These are phyloP conservation scores for Meyerozyma sp. DNA, from an alignment of 1,139 yeast species.

Conservation along the genomic window DNA sequence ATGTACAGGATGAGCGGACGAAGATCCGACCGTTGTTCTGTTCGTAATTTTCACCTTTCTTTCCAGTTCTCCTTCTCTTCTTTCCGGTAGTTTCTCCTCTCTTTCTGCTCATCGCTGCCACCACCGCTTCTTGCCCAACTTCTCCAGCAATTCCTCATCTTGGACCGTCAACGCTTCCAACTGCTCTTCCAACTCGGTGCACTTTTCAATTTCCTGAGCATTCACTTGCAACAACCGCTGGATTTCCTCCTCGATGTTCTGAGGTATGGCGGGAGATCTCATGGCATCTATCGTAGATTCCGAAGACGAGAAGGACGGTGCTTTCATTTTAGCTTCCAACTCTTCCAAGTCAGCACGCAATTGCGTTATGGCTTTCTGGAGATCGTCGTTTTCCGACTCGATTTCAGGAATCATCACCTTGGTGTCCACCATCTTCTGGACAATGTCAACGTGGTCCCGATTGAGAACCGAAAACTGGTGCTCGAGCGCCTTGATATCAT, in stretches of 20 bases:
- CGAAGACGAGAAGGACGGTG: constrained; percentile 10
- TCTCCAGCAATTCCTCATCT: constrained; percentile 24
- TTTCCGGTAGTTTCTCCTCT: background rate
- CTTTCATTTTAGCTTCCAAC: constrained; percentile 36
- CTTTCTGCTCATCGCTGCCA: constrained; percentile 25
- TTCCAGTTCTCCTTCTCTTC: no score
- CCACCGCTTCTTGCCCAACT: constrained; percentile 22
- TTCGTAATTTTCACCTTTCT: no score
- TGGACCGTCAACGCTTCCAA: constrained; percentile 23
- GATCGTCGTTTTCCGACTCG: constrained; percentile 68
- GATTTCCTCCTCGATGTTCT: constrained; percentile 41
- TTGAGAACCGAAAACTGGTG: constrained; percentile 63
- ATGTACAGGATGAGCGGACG: no score
- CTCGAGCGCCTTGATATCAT: constrained; percentile 72
- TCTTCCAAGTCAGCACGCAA: constrained; percentile 50
- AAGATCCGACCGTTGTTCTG: no score
- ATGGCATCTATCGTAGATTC: constrained; percentile 6
- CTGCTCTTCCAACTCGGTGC: constrained; percentile 49
- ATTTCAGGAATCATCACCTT: constrained; percentile 46
- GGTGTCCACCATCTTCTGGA: constrained; percentile 38
- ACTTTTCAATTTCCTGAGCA: constrained; percentile 57
- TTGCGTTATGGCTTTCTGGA: constrained; percentile 59
- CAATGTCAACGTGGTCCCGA: constrained; percentile 59
- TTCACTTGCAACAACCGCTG: constrained; percentile 41
- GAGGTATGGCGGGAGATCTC: constrained; percentile 30